phyloP scores from a whole-genome alignment of 2,329 filamentous ascomycete species.

The Monilinia polystroma region DNA sequence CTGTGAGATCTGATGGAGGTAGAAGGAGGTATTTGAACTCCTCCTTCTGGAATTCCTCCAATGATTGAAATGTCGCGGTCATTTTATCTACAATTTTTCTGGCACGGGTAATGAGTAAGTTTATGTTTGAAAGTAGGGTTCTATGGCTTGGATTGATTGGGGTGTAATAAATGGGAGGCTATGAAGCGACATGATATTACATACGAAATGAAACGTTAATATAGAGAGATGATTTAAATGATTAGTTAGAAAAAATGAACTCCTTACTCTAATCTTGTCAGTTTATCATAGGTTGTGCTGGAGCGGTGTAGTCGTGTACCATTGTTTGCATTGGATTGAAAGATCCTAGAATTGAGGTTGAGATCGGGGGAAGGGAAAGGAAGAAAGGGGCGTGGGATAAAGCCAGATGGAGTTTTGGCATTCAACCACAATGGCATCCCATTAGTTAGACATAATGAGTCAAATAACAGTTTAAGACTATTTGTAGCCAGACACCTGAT shows the following conservation, averaged over 20 bases:
- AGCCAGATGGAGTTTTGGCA: no score
- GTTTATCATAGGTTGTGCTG: not conserved
- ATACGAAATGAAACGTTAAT: constrained; percentile 5
- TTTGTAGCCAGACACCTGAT: no score
- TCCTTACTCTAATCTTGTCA: constrained; percentile 3
- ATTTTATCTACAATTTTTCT: not conserved
- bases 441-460: no score
- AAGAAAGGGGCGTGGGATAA: no score
- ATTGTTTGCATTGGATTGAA: not conserved
- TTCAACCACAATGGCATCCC: no score
- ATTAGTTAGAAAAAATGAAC: constrained; percentile 8
- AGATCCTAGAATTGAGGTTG: not conserved
- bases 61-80: not conserved
- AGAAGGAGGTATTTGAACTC: constrained; percentile 21
- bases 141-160: not conserved
- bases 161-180: not conserved
- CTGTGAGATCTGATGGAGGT: constrained; percentile 1
- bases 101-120: not conserved
- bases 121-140: not conserved
- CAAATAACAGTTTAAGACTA: no score
- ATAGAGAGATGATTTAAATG: not conserved
- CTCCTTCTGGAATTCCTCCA: constrained; percentile 17
- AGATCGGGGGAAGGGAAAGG: no score
- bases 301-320: no score
- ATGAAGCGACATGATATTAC: not conserved